These are phyloP conservation scores for Dictyostelium citrinum DNA, from an alignment of 78 protist genomes.

Conservation along the genomic window DNA sequence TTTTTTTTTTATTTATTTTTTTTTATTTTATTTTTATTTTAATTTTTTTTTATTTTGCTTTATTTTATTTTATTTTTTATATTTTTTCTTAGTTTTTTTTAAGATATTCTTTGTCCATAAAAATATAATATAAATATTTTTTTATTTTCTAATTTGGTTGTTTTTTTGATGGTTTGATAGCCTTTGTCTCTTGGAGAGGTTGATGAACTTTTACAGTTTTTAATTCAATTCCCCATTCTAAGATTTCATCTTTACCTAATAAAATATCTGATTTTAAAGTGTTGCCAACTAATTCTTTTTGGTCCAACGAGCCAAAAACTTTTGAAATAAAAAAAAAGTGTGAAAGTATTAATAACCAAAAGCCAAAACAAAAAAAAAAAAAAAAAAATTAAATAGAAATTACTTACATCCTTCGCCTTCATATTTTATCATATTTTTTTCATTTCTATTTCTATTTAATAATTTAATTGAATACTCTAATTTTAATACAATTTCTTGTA, in stretches of 20 bases:
- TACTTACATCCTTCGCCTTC: neutral
- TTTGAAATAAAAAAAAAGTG: neutral
- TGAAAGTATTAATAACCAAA: neutral
- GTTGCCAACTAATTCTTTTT: neutral
- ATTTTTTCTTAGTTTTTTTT: too few species aligned
- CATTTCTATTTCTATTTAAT: neutral
- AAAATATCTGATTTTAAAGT: neutral
- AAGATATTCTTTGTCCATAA: too few species aligned
- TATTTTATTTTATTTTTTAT: neutral
- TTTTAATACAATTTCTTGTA: neutral
- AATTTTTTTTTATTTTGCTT: too few species aligned
- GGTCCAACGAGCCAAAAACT: neutral
- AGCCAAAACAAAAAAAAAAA: neutral
- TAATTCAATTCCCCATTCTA: neutral
- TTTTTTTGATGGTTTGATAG: neutral
- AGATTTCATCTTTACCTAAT: neutral
- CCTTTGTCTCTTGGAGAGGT: neutral
- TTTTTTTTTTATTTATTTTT: too few species aligned
- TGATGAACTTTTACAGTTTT: neutral
- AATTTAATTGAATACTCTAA: neutral
- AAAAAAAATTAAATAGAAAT: neutral
- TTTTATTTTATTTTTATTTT: too few species aligned
- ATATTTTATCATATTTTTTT: neutral
- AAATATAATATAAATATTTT: too few species aligned
- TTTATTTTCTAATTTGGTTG: neutral